These are phyloP conservation scores for Arthroderma uncinatum DNA, from an alignment of 2,329 filamentous ascomycete genomes.

Conservation along the genomic window DNA sequence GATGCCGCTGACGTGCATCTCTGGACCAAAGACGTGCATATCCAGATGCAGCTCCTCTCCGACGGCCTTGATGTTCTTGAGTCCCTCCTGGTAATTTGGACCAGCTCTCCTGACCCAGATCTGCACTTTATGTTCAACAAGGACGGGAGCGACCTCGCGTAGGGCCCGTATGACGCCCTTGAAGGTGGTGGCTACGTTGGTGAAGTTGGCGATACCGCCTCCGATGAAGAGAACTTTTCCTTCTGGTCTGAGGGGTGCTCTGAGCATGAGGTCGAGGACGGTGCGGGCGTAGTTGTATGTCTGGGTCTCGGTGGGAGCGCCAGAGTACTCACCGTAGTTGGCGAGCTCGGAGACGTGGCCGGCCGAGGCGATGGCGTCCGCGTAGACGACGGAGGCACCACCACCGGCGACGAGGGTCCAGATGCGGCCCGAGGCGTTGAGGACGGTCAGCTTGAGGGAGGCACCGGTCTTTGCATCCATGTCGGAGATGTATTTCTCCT, in stretches of 20 bases:
- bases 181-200: constrained; percentile 98
- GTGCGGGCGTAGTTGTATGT: constrained; percentile 98
- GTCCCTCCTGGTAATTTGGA: constrained; percentile 98
- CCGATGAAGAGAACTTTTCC: constrained; percentile 99
- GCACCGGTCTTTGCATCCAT: constrained; percentile 99
- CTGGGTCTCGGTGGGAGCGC: constrained; percentile 95
- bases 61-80: constrained; percentile 98
- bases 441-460: constrained; percentile 92
- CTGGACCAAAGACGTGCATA: constrained; percentile 79
- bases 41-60: constrained; percentile 87
- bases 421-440: constrained; percentile 82
- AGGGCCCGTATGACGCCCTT: constrained; percentile 98
- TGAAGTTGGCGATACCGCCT: constrained; percentile 99
- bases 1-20: constrained; percentile 88
- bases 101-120: constrained; percentile 90
- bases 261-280: constrained; percentile 93
- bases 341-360: constrained; percentile 93
- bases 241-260: constrained; percentile 69
- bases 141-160: constrained; percentile 71
- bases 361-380: constrained; percentile 92
- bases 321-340: constrained; percentile 99
- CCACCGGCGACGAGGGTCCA: constrained; percentile 98
- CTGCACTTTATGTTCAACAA: constrained; percentile 93
- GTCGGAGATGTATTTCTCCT: constrained; percentile 98
- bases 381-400: constrained; percentile 98